A percentile compares a stretch with the other conserved stretches of the same genome.
These are phyloP conservation scores for Lagenidium giganteum DNA, from an alignment of 352 stramenopile genomes.

Conservation along the genomic window DNA sequence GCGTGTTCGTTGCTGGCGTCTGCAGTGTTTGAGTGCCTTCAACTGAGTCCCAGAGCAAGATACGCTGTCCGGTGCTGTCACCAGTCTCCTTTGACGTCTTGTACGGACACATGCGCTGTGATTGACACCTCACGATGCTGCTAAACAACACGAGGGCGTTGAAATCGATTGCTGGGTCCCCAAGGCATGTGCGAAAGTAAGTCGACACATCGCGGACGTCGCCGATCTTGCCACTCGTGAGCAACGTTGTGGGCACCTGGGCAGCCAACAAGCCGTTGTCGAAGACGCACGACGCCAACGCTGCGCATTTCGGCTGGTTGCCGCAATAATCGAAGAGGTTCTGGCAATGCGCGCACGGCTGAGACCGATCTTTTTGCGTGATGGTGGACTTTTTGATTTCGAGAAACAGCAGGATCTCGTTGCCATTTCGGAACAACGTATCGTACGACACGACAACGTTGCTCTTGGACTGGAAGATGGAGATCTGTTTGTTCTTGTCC, in stretches of 20 bases:
- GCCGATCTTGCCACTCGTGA: slow-evolving; percentile 8
- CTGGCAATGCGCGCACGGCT: slow-evolving; percentile 47
- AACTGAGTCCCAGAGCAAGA: slow-evolving; percentile 55
- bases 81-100: slow-evolving; percentile 15
- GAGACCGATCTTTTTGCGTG: slow-evolving; percentile 32
- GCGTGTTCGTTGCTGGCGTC: too few species aligned
- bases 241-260: slow-evolving; percentile 13
- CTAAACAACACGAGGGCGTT: slow-evolving; percentile 38
- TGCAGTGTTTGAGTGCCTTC: too few species aligned
- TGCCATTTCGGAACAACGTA: slow-evolving; percentile 20
- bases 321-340: slow-evolving; percentile 44
- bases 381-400: slow-evolving; percentile 26
- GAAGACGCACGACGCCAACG: slow-evolving; percentile 33
- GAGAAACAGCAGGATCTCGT: slow-evolving; percentile 37
- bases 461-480: slow-evolving; percentile 26
- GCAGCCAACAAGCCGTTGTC: slow-evolving; percentile 19
- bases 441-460: slow-evolving; percentile 47
- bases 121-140: slow-evolving; percentile 44
- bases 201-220: slow-evolving; percentile 28
- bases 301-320: slow-evolving; percentile 28
- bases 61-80: slow-evolving; percentile 18
- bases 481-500: background rate
- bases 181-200: slow-evolving; percentile 26
- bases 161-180: slow-evolving; percentile 11
- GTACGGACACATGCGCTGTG: slow-evolving; percentile 37